phyloP scores from a whole-genome alignment of 148 eudicot genomes.

The Heliosperma pusillum region DNA sequence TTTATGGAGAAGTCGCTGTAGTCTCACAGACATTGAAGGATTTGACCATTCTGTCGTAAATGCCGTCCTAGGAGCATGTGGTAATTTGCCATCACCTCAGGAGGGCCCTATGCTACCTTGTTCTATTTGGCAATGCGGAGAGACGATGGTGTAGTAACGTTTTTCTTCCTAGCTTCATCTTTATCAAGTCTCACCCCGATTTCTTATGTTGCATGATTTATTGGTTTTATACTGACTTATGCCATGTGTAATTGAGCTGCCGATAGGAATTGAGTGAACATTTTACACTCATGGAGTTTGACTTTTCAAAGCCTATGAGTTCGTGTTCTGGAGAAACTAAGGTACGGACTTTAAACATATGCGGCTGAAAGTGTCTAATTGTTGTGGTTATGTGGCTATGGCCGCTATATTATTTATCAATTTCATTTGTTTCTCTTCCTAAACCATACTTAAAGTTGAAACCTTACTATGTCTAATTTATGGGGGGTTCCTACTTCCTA shows the following conservation, averaged over 20 bases:
- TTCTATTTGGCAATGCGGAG: conserved; percentile 81
- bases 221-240: neutral
- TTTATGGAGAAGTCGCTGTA: conserved; percentile 79
- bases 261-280: conserved; percentile 61
- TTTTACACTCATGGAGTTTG: conserved; percentile 65
- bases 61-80: conserved; percentile 69
- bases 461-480: neutral
- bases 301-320: conserved; percentile 57
- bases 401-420: neutral
- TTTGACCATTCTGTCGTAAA: conserved; percentile 71
- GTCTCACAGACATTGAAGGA: conserved; percentile 69
- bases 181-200: neutral
- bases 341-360: conserved; percentile 35
- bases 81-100: conserved; percentile 45
- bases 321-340: conserved; percentile 52
- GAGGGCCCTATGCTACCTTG: conserved; percentile 64
- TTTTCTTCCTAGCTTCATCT: neutral
- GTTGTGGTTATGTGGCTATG: neutral
- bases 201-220: neutral
- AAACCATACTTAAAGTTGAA: neutral
- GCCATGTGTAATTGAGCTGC: neutral
- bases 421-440: neutral
- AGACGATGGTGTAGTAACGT: conserved; percentile 46
- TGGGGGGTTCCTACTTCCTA: neutral
- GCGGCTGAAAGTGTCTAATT: neutral